Percentiles rank a stretch among this genome's conserved stretches.
Conservation (phyloP, 306 rosid species). For the Cicer judaicum region DNA sequence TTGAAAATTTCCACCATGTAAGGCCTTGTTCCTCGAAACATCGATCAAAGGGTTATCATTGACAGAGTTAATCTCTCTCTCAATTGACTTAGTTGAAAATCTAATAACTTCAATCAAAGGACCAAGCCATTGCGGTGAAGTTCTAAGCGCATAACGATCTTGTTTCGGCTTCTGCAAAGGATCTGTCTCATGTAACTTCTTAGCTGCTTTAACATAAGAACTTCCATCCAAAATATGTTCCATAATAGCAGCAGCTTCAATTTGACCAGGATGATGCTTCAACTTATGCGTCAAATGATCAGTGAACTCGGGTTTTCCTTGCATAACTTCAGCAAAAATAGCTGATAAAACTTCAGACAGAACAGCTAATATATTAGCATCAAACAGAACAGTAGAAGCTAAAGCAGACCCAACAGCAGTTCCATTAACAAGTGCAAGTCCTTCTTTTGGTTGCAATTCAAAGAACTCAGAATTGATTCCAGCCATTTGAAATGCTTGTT, state of each 20-base stretch:
- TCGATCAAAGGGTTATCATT: conserved; percentile 91
- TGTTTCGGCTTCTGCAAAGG: conserved; percentile 88
- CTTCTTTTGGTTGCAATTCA: conserved; percentile 90
- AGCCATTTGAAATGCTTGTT: conserved; percentile 66
- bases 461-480: conserved; percentile 68
- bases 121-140: conserved; percentile 96
- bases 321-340: conserved; percentile 84
- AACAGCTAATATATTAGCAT: conserved; percentile 68
- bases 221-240: conserved; percentile 92
- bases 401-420: conserved; percentile 90
- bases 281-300: conserved; percentile 88
- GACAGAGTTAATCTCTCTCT: conserved; percentile 89
- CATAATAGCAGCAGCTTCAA: conserved; percentile 97
- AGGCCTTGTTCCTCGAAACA: conserved; percentile 87
- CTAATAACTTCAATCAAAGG: conserved; percentile 83
- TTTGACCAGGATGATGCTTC: conserved; percentile 95
- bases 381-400: conserved; percentile 82
- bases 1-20: conserved; percentile 93
- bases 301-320: conserved; percentile 87
- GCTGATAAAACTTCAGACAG: conserved; percentile 77
- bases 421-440: conserved; percentile 89
- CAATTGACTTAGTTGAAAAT: conserved; percentile 81
- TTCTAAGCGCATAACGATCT: conserved; percentile 85
- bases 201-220: conserved; percentile 72
- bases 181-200: conserved; percentile 75